Evolutionary conservation across 2,329 filamentous ascomycete genomes (phyloP), one percentile per base, ranked within the genome.

Genomic region (Teratosphaeria pseudoeucalypti): DNA sequence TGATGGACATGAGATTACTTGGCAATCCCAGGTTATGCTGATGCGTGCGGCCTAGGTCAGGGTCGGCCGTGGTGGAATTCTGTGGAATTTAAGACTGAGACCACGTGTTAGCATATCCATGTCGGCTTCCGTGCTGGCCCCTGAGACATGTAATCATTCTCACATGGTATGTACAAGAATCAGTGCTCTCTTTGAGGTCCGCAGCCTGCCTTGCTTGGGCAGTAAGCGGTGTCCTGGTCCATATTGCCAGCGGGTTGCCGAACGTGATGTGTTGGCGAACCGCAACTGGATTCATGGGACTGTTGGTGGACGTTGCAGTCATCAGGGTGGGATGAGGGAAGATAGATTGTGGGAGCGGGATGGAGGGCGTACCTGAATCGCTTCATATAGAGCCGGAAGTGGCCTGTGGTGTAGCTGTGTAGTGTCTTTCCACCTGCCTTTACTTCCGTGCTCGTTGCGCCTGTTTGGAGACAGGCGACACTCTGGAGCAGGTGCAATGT

Each of bases 171-270:
- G 56, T 32, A 23, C 23, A 23, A 37, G 56, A 37, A 34, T 63
- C 62, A 63, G 62, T 60, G 62, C 62, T 63, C 62, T 63, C 62
- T 63, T 63, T 60, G 60, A 34, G 47, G 58, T 60, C 62, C 37
- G 47, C 62, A 63, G 23, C 23, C 37, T 34, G 43, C 29, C 26
- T 14, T 16, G 34, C 3, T 14, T 52, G 23, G 56, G 34, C 32
- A 56, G 43, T 58, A 54, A 39, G 56, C 47, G 4, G 75, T 76
- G 2, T 79, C 81, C 64, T 78, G 75, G 19, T 19, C n/a, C 71
- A 23, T 23, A 2, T 81, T 3, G 62, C 80, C 0, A 79, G 79
- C 9, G 77, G 81, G 65, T 68, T 81, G 16, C 71, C 79, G 1
- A 71, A 49, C 6, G n/a, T 10, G 16, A 10, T 37, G 4, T 10